Conservation (phyloP, 495 filamentous ascomycete genomes). For the Pseudomonodictys pantanalensis region DNA sequence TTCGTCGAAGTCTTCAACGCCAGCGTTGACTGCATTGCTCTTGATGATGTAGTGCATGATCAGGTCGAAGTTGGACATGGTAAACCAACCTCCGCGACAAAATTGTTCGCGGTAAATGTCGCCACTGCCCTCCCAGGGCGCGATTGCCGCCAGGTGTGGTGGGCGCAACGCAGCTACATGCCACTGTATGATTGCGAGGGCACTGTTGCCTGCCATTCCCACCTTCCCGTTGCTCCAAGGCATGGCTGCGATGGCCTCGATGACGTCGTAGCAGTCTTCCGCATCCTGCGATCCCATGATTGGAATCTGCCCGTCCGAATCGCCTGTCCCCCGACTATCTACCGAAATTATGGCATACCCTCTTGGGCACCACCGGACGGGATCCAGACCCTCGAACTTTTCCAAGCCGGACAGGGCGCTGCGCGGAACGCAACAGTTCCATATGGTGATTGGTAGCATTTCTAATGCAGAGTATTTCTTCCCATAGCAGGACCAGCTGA, state of each 20-base stretch:
- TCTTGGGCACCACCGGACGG: conserved; percentile 41
- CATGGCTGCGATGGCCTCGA: conserved; percentile 45
- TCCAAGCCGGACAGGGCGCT: conserved; percentile 26
- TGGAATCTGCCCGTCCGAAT: conserved; percentile 43
- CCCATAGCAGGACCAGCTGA: conserved; percentile 43
- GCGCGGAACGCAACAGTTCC: conserved; percentile 24
- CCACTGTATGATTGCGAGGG: conserved; percentile 45
- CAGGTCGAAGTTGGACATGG: conserved; percentile 13
- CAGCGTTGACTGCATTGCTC: not conserved
- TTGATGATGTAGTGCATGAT: conserved; percentile 4
- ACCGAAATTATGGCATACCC: conserved; percentile 50
- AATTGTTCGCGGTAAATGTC: conserved; percentile 49
- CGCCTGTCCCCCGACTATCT: conserved; percentile 45
- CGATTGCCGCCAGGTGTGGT: conserved; percentile 45
- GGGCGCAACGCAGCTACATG: conserved; percentile 44
- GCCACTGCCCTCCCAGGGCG: conserved; percentile 49
- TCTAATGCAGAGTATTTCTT: conserved; percentile 32
- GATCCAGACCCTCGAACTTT: conserved; percentile 51
- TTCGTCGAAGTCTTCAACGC: conserved; percentile 6
- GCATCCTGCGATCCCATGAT: conserved; percentile 48
- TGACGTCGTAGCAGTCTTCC: conserved; percentile 47
- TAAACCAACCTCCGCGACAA: conserved; percentile 38
- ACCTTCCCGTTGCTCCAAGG: conserved; percentile 49
- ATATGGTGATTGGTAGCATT: conserved; percentile 16
- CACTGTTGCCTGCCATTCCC: conserved; percentile 47